phyloP scores from a whole-genome alignment of 2,329 filamentous ascomycete genomes.

The Talaromyces sp. region DNA sequence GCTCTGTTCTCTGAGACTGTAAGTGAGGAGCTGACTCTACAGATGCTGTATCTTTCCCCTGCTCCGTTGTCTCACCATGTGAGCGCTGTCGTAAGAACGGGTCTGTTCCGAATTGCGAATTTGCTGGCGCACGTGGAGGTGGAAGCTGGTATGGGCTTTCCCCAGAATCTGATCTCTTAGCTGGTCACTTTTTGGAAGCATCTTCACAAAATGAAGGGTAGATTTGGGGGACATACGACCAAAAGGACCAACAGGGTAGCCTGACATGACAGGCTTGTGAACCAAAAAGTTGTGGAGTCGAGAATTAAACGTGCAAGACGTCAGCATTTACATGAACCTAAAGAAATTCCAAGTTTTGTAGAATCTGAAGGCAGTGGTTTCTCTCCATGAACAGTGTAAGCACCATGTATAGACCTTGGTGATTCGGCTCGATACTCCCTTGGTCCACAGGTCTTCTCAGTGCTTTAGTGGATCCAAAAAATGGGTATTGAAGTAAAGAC shows the following conservation, averaged over 20 bases:
- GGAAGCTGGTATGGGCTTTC: slow-evolving; percentile 44
- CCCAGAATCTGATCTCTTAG: slow-evolving; percentile 36
- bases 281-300: slow-evolving; percentile 6
- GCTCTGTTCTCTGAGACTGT: slow-evolving; percentile 27
- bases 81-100: slow-evolving; percentile 31
- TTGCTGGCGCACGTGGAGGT: slow-evolving; percentile 37
- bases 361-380: too few relatives aligned
- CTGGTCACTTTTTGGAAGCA: slow-evolving; percentile 29
- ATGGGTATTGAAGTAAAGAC: too few relatives aligned
- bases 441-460: too few relatives aligned
- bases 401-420: too few relatives aligned
- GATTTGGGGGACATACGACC: slow-evolving; percentile 41
- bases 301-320: background rate
- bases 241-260: slow-evolving; percentile 43
- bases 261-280: slow-evolving; percentile 34
- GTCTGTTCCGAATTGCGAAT: slow-evolving; percentile 41
- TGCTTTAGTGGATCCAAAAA: too few relatives aligned
- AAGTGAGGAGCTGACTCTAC: slow-evolving; percentile 13
- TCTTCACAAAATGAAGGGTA: slow-evolving; percentile 30
- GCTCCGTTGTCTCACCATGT: slow-evolving; percentile 26
- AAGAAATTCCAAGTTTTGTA: too few relatives aligned
- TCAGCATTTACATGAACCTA: slow-evolving; percentile 18
- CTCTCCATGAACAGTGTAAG: too few relatives aligned
- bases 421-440: too few relatives aligned
- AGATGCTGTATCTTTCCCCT: slow-evolving; percentile 14